phyloP scores from a whole-genome alignment of 495 filamentous ascomycete species.

The Podospora comata region DNA sequence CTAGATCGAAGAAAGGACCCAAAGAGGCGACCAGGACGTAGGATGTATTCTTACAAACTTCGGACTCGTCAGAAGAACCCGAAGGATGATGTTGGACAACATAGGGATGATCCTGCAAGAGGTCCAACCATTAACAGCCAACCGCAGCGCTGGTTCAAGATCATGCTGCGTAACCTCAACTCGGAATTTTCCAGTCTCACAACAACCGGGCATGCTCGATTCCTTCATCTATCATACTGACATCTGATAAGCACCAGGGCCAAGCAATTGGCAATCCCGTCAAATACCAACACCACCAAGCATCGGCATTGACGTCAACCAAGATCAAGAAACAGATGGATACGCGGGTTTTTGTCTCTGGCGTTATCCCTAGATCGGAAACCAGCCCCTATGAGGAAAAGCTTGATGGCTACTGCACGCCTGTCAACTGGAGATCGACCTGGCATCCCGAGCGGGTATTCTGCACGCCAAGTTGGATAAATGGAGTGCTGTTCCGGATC shows the following conservation, averaged over 20 bases:
- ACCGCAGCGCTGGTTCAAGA: not conserved
- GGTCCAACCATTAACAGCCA: not conserved
- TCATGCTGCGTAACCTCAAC: not conserved
- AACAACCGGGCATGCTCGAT: not conserved
- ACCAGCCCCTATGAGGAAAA: not conserved
- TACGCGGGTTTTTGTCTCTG: not conserved
- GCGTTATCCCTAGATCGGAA: not conserved
- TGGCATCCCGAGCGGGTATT: not conserved
- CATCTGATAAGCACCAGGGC: not conserved
- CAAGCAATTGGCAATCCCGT: not conserved
- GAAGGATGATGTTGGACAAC: not conserved
- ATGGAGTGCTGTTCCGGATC: not conserved
- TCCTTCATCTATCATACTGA: not conserved
- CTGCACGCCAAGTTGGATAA: not conserved
- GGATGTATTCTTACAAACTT: too few species aligned
- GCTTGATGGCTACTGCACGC: not conserved
- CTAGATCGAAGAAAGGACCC: too few species aligned
- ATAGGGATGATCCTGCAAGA: too few species aligned
- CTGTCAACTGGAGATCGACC: not conserved
- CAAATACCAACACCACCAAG: not conserved
- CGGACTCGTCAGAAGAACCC: too few species aligned
- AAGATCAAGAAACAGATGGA: not conserved
- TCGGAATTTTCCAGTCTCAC: not conserved
- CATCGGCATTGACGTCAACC: not conserved
- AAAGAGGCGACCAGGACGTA: too few species aligned